Evolutionary conservation across 139 green algal species (phyloP).

Genomic region (Micromonas commoda): DNA sequence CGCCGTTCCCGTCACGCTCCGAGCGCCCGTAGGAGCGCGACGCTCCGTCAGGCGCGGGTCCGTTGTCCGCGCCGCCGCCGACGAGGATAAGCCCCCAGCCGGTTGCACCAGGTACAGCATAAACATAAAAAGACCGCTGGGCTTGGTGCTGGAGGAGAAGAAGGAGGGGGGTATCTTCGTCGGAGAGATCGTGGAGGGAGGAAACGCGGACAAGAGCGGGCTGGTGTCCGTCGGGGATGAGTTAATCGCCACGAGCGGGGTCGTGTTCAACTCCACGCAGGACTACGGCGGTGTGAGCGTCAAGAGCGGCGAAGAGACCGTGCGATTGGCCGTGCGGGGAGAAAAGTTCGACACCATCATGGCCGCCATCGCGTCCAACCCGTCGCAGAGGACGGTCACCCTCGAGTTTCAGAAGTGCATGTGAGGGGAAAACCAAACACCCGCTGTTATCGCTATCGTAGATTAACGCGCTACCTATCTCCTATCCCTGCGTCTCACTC

Average conservation of each 20-base stretch:
- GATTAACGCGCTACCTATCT: too few relatives aligned
- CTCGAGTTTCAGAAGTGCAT: slow-evolving; percentile 35
- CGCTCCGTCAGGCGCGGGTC: not conserved
- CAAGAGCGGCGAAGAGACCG: slow-evolving; percentile 2
- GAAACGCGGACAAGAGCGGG: not conserved
- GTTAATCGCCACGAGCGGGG: slow-evolving; percentile 5
- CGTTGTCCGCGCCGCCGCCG: not conserved
- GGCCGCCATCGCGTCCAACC: slow-evolving; percentile 16
- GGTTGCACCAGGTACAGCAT: slow-evolving; percentile 10
- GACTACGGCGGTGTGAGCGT: slow-evolving; percentile 25
- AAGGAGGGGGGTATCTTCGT: slow-evolving; percentile 6
- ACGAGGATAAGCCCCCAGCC: not conserved
- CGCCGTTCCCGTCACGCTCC: too few relatives aligned
- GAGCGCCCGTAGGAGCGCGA: too few relatives aligned
- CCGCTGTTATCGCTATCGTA: too few relatives aligned
- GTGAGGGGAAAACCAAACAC: too few relatives aligned
- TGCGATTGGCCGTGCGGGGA: not conserved
- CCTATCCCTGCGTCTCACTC: too few relatives aligned
- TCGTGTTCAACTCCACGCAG: not conserved
- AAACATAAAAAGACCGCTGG: slow-evolving; percentile 19
- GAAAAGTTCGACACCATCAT: slow-evolving; percentile 34
- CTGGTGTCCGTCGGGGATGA: slow-evolving; percentile 1
- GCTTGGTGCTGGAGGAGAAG: slow-evolving; percentile 17
- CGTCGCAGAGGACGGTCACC: not conserved
- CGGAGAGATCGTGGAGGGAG: slow-evolving; percentile 11